Percentiles rank a stretch among this genome's conserved stretches.
Conservation (phyloP, 1,284 basidiomycete species). For the Trichosporon asahii region DNA sequence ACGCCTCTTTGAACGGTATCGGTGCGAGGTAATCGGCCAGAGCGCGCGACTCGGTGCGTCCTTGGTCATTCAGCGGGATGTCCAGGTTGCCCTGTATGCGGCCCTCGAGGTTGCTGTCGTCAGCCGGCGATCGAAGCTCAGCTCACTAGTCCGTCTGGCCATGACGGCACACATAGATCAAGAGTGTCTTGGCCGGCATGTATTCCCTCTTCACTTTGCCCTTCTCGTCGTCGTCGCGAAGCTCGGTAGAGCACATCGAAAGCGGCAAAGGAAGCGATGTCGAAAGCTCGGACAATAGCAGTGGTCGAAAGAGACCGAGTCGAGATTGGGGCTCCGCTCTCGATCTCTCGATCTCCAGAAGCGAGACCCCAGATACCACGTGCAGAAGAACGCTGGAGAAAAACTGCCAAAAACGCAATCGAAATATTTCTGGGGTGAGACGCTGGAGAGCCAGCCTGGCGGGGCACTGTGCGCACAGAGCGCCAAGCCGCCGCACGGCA, state of each 20-base stretch:
- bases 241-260: neutral
- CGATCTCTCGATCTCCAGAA: neutral
- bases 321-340: neutral
- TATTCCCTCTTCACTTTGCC: neutral
- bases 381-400: neutral
- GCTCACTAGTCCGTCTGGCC: constrained; percentile 49
- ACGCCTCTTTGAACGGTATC: constrained; percentile 32
- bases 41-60: constrained; percentile 33
- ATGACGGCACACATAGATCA: constrained; percentile 43
- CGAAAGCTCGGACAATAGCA: neutral
- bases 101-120: constrained; percentile 40
- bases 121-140: neutral
- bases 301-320: neutral
- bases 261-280: neutral
- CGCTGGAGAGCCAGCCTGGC: neutral
- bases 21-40: constrained; percentile 30
- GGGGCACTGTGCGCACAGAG: neutral
- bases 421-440: neutral
- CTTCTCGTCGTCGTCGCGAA: neutral
- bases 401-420: neutral
- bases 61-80: constrained; percentile 45
- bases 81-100: constrained; percentile 50
- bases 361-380: neutral
- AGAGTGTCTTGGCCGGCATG: constrained; percentile 20
- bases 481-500: neutral